Base-by-base conservation (phyloP, 352 stramenopile species). In the Thalassiosira livingstoniorum region DNA sequence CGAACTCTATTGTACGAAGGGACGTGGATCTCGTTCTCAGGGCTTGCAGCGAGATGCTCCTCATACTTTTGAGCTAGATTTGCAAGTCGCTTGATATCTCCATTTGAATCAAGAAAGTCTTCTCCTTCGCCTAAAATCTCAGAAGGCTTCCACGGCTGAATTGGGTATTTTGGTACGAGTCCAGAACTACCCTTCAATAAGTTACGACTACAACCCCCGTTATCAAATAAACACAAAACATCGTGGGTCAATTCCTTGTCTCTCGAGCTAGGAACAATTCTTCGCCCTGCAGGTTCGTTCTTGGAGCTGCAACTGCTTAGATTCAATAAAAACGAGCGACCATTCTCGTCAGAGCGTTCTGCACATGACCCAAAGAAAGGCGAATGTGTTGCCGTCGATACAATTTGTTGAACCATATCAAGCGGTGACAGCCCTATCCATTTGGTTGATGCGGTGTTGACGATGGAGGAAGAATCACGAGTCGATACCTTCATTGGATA, bases 371-470 rank as follows among this genome's bases (percentile, higher is more conserved):
- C 29, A 1, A 67, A 45, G 1, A 51, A 54, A 18, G 58, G 31
- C n/a, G 42, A 64, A 4, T 55, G 34, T 1, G 42, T 32, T 60
- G 72, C 61, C 60, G 73, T 57, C 34, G 23, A 55, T 18, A 69
- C 61, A 64, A 80, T 57, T 31, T 69, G 23, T 43, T 80, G 18
- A 10, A 80, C 37, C 72, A 80, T 80, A 57, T 80, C 72, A 64
- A 80, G 61, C 58, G 72, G 43, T 18, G 29, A 45, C 31, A 80
- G 51, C 4, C 72, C 42, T n/a, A 29, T 23, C 72, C 72, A 73
- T 25, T 67, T 67, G n/a, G n/a, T n/a, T n/a, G n/a, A n/a, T n/a
- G n/a, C n/a, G n/a, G n/a, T n/a, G n/a, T n/a, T n/a, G n/a, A n/a
- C n/a, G n/a, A n/a, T n/a, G n/a, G n/a, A n/a, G n/a, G n/a, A n/a